These are phyloP conservation scores for Limnanthes douglasii DNA, from an alignment of 345 rosid genomes.

Conservation along the genomic window DNA sequence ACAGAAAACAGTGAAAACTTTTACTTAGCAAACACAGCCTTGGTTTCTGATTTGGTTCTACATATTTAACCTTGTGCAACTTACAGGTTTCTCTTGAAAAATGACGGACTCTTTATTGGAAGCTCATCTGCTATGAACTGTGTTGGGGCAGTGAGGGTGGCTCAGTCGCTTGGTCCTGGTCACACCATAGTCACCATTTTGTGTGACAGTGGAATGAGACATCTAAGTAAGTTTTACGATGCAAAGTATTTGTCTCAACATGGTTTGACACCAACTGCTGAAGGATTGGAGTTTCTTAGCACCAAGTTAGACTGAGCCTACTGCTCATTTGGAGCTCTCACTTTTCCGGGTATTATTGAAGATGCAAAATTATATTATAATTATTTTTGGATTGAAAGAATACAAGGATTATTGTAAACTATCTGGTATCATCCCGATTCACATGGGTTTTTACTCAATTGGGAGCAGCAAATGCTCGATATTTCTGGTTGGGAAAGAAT, in stretches of 20 bases:
- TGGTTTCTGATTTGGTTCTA: no score
- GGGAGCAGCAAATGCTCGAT: no score
- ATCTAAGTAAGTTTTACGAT: conserved; percentile 76
- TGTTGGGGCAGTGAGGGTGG: conserved; percentile 81
- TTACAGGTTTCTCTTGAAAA: conserved; percentile 67
- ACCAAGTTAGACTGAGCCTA: conserved; percentile 19
- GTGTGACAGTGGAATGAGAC: conserved; percentile 92
- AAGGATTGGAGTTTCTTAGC: conserved; percentile 57
- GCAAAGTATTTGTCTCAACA: conserved; percentile 38
- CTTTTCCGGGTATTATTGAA: no score
- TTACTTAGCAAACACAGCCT: no score
- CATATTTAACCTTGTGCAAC: background rate
- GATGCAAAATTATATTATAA: no score
- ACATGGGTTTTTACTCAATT: no score
- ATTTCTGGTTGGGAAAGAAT: no score
- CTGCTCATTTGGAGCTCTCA: no score
- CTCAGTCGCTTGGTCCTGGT: conserved; percentile 74
- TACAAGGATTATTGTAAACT: no score
- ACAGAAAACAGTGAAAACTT: no score
- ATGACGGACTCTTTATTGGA: conserved; percentile 90
- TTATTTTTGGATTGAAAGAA: no score
- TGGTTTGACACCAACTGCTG: conserved; percentile 55
- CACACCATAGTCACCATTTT: conserved; percentile 82
- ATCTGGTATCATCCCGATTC: no score
- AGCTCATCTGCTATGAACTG: conserved; percentile 98